These are phyloP conservation scores for Hypomontagnella monticulosa DNA, from an alignment of 495 filamentous ascomycete species.

Conservation along the genomic window DNA sequence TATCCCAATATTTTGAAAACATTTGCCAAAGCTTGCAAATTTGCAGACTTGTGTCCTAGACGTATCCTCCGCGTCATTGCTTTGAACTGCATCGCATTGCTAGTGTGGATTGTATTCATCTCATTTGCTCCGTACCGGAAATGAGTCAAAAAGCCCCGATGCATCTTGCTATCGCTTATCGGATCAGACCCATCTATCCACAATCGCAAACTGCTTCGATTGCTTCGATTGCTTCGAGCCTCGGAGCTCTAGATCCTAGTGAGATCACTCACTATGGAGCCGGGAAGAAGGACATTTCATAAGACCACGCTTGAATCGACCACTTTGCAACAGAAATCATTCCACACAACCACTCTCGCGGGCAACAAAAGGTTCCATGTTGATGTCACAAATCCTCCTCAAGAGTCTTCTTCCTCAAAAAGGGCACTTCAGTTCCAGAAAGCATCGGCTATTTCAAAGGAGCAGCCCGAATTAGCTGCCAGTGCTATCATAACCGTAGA, in stretches of 20 bases:
- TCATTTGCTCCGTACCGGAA: background rate
- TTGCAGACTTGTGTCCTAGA: background rate
- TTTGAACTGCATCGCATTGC: conserved; percentile 4
- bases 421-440: conserved; percentile 37
- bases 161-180: conserved; percentile 1
- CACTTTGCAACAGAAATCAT: conserved; percentile 28
- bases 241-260: too few relatives aligned
- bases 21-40: too few relatives aligned
- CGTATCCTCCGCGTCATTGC: background rate
- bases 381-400: conserved; percentile 16
- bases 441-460: conserved; percentile 31
- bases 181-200: background rate
- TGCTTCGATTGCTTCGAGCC: conserved; percentile 1
- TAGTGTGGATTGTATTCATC: conserved; percentile 1
- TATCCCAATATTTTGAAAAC: background rate
- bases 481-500: conserved; percentile 47
- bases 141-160: conserved; percentile 10
- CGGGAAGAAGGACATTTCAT: conserved; percentile 38
- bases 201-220: background rate
- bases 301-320: conserved; percentile 44
- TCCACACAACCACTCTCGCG: conserved; percentile 35
- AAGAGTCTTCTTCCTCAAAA: conserved; percentile 27
- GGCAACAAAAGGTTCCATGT: conserved; percentile 35
- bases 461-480: conserved; percentile 44
- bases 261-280: conserved; percentile 32